phyloP scores from a whole-genome alignment of 148 eudicot species.

The Limonium bicolor region DNA sequence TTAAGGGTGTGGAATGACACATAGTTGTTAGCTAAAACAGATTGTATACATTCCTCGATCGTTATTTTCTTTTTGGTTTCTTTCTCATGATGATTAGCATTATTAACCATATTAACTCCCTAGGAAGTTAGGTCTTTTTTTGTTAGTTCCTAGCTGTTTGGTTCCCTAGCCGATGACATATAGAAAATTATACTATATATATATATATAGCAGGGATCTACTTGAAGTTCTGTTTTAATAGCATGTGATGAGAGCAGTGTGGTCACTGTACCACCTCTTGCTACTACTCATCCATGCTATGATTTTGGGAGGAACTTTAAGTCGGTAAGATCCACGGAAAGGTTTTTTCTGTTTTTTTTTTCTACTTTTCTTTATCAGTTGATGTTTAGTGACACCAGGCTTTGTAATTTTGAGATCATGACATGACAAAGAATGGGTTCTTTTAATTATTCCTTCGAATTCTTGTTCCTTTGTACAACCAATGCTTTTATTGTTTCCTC shows the following conservation, averaged over 20 bases:
- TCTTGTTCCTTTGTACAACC: too few relatives aligned
- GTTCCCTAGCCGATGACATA: not conserved
- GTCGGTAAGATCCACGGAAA: constrained; percentile 45
- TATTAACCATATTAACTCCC: constrained; percentile 7
- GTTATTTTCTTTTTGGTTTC: constrained; percentile 4
- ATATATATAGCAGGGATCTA: constrained; percentile 22
- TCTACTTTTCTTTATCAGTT: not conserved
- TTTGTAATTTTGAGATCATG: constrained; percentile 42
- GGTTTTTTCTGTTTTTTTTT: constrained; percentile 7
- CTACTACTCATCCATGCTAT: constrained; percentile 30
- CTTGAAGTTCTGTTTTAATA: constrained; percentile 30
- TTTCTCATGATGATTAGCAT: constrained; percentile 7
- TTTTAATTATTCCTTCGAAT: too few relatives aligned
- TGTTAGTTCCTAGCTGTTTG: not conserved
- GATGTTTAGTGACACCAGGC: constrained; percentile 23
- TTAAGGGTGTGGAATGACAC: constrained; percentile 69
- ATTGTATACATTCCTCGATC: constrained; percentile 2
- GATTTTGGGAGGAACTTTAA: constrained; percentile 67
- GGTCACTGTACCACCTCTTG: too few relatives aligned
- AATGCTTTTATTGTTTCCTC: too few relatives aligned
- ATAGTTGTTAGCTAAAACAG: constrained; percentile 2
- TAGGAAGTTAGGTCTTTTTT: constrained; percentile 9
- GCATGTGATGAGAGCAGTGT: constrained; percentile 13
- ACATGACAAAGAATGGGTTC: too few relatives aligned
- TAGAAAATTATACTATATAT: not conserved